Percentiles rank a stretch among this genome's conserved stretches.
phyloP scores from a whole-genome alignment of 169 alveolate genomes.

The Cyclospora cayetanensis region DNA sequence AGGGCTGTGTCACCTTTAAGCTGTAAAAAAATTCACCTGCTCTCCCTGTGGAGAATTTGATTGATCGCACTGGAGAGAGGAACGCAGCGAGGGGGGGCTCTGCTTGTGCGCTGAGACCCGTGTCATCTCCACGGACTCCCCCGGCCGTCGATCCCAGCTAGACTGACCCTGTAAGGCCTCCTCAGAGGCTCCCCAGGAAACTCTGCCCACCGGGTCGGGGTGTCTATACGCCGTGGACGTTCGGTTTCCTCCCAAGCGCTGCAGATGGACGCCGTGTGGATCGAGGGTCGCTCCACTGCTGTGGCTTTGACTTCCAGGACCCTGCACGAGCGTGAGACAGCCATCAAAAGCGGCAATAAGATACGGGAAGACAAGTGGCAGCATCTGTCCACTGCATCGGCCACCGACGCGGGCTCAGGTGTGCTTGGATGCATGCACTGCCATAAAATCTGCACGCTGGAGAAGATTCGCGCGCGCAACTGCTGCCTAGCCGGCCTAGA shows the following conservation, averaged over 20 bases:
- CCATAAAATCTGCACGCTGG: no score
- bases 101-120: background rate
- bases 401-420: no score
- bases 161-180: background rate
- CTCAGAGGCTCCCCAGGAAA: background rate
- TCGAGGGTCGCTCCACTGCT: background rate
- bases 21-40: background rate
- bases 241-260: background rate
- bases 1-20: no score
- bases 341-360: no score
- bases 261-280: background rate
- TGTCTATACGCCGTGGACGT: background rate
- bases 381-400: no score
- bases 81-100: background rate
- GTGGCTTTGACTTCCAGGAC: background rate
- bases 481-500: no score
- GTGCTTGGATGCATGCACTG: no score
- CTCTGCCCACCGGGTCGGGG: background rate
- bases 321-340: no score
- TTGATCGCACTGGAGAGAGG: background rate
- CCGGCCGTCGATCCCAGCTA: background rate
- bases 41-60: background rate
- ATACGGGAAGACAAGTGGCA: no score
- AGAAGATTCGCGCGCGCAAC: no score
- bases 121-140: background rate